These are phyloP conservation scores for Lactarius deliciosus DNA, from an alignment of 768 basidiomycete genomes.

Conservation along the genomic window DNA sequence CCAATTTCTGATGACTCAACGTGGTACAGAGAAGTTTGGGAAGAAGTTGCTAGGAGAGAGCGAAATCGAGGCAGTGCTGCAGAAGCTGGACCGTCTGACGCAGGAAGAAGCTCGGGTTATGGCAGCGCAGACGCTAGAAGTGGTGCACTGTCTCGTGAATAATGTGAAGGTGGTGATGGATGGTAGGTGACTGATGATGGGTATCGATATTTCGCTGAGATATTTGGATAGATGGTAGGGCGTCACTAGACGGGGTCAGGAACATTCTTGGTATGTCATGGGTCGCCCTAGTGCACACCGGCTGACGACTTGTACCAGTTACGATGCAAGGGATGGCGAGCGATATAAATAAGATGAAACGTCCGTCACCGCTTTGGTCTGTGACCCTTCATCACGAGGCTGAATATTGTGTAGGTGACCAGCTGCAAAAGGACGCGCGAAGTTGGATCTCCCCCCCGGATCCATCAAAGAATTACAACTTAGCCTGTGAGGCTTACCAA, in stretches of 20 bases:
- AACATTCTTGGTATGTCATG: background rate
- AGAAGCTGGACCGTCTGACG: conserved; percentile 1
- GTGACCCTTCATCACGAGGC: background rate
- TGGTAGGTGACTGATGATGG: background rate
- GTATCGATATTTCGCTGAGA: background rate
- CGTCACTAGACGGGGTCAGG: background rate
- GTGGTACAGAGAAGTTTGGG: background rate
- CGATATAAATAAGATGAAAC: conserved; percentile 4
- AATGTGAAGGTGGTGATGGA: conserved; percentile 1
- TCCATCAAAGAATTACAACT: conserved; percentile 2
- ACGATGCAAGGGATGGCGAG: background rate
- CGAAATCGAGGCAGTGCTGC: background rate
- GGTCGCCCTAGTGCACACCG: background rate
- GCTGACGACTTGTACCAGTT: background rate
- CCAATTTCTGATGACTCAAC: background rate
- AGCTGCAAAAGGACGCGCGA: background rate
- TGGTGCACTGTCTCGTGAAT: conserved; percentile 1
- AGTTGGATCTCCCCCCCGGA: background rate
- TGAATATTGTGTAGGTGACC: background rate
- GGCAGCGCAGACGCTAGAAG: background rate
- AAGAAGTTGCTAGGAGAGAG: background rate
- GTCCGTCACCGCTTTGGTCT: background rate
- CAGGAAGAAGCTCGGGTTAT: background rate
- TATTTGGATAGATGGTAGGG: background rate
- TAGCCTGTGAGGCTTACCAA: background rate